Conservation (phyloP, 805 yeast genomes). For the Peterozyma xylosa region DNA sequence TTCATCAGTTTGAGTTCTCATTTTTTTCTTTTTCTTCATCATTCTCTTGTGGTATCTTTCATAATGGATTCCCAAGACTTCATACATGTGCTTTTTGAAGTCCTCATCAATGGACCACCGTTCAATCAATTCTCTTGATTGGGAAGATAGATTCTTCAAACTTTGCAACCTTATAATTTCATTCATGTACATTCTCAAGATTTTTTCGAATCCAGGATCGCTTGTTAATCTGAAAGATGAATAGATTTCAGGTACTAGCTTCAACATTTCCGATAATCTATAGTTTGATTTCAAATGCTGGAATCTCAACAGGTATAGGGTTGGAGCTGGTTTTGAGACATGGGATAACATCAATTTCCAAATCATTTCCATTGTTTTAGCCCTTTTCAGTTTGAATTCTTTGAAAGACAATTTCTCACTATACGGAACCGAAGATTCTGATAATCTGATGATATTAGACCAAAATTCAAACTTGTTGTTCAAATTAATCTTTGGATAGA, state of each 20-base stretch:
- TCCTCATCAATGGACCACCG: slow-evolving; percentile 15
- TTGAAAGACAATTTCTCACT: slow-evolving; percentile 12
- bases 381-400: slow-evolving; percentile 16
- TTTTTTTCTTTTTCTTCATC: slow-evolving; percentile 6
- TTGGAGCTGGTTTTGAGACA: neutral
- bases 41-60: slow-evolving; percentile 12
- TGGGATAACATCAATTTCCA: slow-evolving; percentile 9
- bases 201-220: slow-evolving; percentile 13
- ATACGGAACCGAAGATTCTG: slow-evolving; percentile 9
- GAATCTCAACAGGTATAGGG: slow-evolving; percentile 7
- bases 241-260: slow-evolving; percentile 11
- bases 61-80: slow-evolving; percentile 12
- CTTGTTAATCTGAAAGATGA: slow-evolving; percentile 14
- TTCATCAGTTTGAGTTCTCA: slow-evolving; percentile 7
- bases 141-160: slow-evolving; percentile 12
- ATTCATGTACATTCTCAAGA: slow-evolving; percentile 5
- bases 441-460: slow-evolving; percentile 19
- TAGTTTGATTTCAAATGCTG: neutral
- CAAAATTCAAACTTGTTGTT: slow-evolving; percentile 17
- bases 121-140: slow-evolving; percentile 20
- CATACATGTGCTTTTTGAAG: slow-evolving; percentile 13
- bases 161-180: slow-evolving; percentile 3
- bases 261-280: neutral
- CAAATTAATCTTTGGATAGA: slow-evolving; percentile 14
- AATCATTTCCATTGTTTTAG: neutral